Conservation (phyloP, 1,284 basidiomycete species). For the Amylostereum areolatum region DNA sequence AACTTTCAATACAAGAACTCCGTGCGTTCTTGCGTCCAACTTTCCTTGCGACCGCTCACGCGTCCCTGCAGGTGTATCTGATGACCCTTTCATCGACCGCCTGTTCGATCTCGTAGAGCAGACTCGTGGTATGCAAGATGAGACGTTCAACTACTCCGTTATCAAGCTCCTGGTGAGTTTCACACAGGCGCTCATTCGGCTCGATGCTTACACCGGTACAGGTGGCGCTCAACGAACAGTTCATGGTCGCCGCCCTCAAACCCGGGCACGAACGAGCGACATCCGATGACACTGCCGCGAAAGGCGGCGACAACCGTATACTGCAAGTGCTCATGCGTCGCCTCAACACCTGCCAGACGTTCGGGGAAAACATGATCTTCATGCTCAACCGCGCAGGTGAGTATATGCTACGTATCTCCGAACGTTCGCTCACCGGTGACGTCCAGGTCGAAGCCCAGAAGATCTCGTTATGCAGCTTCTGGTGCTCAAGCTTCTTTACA, state of each 20-base stretch:
- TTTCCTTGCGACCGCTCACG: not conserved
- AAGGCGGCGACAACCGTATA: conserved; percentile 66
- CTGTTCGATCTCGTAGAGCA: conserved; percentile 93
- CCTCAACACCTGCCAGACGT: conserved; percentile 83
- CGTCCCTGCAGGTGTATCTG: conserved; percentile 58
- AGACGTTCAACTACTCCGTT: conserved; percentile 89
- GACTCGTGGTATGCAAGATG: conserved; percentile 84
- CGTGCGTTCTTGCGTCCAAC: conserved; percentile 39
- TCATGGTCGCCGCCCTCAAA: conserved; percentile 78
- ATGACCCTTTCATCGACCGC: conserved; percentile 81
- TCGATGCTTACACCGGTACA: conserved; percentile 22
- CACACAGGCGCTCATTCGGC: not conserved
- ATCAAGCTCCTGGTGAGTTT: conserved; percentile 83
- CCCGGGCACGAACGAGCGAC: conserved; percentile 13
- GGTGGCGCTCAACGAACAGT: conserved; percentile 96
- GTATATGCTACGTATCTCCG: conserved; percentile 24
- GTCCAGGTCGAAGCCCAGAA: conserved; percentile 72
- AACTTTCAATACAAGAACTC: conserved; percentile 68
- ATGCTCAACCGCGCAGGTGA: conserved; percentile 93
- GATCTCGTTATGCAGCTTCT: conserved; percentile 94
- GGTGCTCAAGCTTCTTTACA: conserved; percentile 91
- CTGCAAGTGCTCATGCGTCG: conserved; percentile 80
- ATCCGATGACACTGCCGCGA: conserved; percentile 16
- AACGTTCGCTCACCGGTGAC: not conserved
- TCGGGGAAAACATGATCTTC: conserved; percentile 98